These are phyloP conservation scores for Cladosporium sphaerospermum DNA, from an alignment of 2,329 filamentous ascomycete species.

Conservation along the genomic window DNA sequence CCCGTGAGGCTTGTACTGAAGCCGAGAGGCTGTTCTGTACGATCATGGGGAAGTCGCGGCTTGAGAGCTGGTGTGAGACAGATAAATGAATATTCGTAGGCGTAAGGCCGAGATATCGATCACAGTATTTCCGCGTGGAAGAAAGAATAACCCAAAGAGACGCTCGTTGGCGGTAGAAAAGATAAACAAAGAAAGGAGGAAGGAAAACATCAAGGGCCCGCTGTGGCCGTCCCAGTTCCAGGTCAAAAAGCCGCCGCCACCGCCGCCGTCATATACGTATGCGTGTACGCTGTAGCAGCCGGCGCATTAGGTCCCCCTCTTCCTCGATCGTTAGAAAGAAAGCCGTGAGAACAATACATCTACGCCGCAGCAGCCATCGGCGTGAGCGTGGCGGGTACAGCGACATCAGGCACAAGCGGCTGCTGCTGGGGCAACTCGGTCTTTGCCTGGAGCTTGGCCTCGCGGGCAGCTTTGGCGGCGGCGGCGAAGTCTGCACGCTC, in stretches of 20 bases:
- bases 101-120: no score
- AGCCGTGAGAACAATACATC: not conserved
- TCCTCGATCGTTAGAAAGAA: not conserved
- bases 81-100: no score
- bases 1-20: no score
- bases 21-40: no score
- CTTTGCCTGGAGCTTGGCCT: not conserved
- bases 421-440: not conserved
- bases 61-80: no score
- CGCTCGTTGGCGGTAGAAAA: not conserved
- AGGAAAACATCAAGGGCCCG: not conserved
- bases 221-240: not conserved
- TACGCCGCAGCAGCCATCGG: conserved; percentile 2
- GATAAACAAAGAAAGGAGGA: not conserved
- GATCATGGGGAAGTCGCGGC: no score
- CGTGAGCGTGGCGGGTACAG: not conserved
- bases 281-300: not conserved
- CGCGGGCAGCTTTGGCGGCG: conserved; percentile 13
- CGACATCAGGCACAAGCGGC: not conserved
- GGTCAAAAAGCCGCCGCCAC: not conserved
- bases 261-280: not conserved
- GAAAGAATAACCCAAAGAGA: not conserved
- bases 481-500: conserved; percentile 32
- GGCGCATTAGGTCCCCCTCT: conserved; percentile 7
- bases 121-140: no score